Evolutionary conservation across 192 early-diverging fungal genomes (phyloP), one percentile per base, ranked within the genome.

Genomic region (Coemansia sp.): DNA sequence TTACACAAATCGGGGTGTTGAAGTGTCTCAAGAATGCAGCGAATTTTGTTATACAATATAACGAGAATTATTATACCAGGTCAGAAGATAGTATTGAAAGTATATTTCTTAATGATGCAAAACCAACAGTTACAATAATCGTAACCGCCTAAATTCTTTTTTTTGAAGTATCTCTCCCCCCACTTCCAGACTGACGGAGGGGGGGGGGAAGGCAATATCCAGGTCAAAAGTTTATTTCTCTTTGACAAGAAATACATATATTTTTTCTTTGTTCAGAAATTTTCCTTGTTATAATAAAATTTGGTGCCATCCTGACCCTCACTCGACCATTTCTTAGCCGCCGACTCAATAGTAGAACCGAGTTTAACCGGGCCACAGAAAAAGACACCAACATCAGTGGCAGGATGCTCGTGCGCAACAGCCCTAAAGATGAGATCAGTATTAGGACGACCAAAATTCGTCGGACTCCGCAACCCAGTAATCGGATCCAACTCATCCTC

Each of bases 291-390:
- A 68, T 90, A 93, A 60, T 86, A 93, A 69, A 93, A 93, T 51
- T 87, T 72, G 32, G 89, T 91, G 19, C 91, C 91, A 20, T 86
- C 79, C 32, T 76, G 77, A 11, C 83, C 78, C 17, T 86, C 80
- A 36, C 88, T 77, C 20, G 86, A 89, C 79, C 82, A 89, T 63
- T 84, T 86, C 62, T 89, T 89, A 59, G 86, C 87, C 6, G 79
- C 72, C 31, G 77, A 79, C 67, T 91, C 90, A 14, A 95, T 82
- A 4, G 79, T 79, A 12, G 83, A 75, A 35, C 85, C 85, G 37
- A 95, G 65, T 22, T 87, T 87, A 57, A 89, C 89, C 11, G 92
- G 92, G 11, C 94, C 94, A 53, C 94, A 95, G 70, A 93, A 95
- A 58, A 95, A 93, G 24, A 94, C 93, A 10, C 94, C 94, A 39